Percentiles rank a stretch among this genome's conserved stretches.
phyloP scores from a whole-genome alignment of 176 grass and related monocot genomes.

The barley (Hordeum vulgare) region DNA sequence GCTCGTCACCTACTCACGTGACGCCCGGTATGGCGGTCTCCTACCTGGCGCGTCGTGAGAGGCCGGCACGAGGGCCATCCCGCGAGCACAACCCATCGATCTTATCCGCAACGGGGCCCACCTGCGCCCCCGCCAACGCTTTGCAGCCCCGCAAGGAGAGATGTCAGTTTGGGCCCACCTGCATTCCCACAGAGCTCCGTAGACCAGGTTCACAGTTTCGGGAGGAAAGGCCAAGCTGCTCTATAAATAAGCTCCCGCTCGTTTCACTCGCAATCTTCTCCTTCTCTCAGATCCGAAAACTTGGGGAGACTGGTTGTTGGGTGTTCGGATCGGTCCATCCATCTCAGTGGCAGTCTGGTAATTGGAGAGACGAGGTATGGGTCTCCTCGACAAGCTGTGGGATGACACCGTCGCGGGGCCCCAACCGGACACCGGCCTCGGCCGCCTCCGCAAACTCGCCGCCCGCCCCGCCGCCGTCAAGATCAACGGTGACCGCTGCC shows the following conservation, averaged over 20 bases:
- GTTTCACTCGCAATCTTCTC: background rate
- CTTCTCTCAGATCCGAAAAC: constrained; percentile 23
- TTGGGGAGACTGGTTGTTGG: background rate
- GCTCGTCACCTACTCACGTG: constrained; percentile 33
- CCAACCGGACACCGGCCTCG: constrained; percentile 80
- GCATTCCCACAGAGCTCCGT: background rate
- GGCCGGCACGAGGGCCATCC: constrained; percentile 19
- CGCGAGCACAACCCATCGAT: constrained; percentile 35
- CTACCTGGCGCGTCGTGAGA: constrained; percentile 10
- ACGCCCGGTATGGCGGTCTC: background rate
- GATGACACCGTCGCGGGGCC: constrained; percentile 89
- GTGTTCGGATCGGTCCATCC: background rate
- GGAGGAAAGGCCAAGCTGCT: background rate
- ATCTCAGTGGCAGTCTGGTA: constrained; percentile 4
- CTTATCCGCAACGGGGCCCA: constrained; percentile 30
- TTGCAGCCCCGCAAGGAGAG: background rate
- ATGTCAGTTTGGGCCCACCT: background rate
- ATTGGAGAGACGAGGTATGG: constrained; percentile 31
- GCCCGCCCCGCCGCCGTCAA: constrained; percentile 50
- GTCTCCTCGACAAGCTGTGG: constrained; percentile 93
- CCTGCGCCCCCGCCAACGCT: background rate
- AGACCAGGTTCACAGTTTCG: background rate
- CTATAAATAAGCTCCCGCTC: constrained; percentile 42
- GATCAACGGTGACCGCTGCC: constrained; percentile 41
- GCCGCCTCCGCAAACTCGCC: constrained; percentile 70